Base-by-base conservation (phyloP, 306 rosid species). In the Biancaea sappan region DNA sequence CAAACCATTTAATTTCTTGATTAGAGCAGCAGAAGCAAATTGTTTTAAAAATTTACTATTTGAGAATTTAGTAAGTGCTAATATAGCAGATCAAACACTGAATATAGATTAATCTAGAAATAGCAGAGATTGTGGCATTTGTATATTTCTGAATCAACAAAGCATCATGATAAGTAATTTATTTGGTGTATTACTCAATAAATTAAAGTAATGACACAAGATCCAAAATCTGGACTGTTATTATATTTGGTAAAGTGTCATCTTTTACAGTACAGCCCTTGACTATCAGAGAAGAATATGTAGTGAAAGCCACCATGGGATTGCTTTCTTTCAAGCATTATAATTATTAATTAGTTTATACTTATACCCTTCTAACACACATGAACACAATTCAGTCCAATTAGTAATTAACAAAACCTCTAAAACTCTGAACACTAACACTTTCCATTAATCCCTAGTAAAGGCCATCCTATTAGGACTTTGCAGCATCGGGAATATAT, bases 181-280 rank as follows among this genome's bases (percentile, higher is more conserved):
- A 38, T 21, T 24, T 6, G 11, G 41, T 31, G 25, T 59, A 32
- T 32, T 19, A 19, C 19, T 22, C 68, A 71, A 74, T 69, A 71
- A 76, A 66, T 66, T 50, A 81, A 78, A 62, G 26, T 15, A 79
- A 74, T 72, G 96, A 86, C 89, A 78, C 93, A 81, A 38, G 97
- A 92, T 92, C 97, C 96, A 74, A 91, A 91, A 89, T 64, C 80
- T 76, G 82, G 78, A 24, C 73, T 75, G 81, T 83, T 79, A 79
- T 71, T 80, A 77, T 76, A 80, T 83, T 66, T 62, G 77, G 74
- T 73, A 78, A 66, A 71, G 29, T 66, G 43, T 62, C 81, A 73
- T 80, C 79, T 68, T 81, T 60, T 67, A 61, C 81, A 59, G 66
- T 31, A 32, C 8, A 72, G 74, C 68, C 82, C 57, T 81, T 83